Evolutionary conservation across 1,284 basidiomycete genomes (phyloP), one percentile per base, ranked within the genome.

Genomic region (Ustilago esculenta): DNA sequence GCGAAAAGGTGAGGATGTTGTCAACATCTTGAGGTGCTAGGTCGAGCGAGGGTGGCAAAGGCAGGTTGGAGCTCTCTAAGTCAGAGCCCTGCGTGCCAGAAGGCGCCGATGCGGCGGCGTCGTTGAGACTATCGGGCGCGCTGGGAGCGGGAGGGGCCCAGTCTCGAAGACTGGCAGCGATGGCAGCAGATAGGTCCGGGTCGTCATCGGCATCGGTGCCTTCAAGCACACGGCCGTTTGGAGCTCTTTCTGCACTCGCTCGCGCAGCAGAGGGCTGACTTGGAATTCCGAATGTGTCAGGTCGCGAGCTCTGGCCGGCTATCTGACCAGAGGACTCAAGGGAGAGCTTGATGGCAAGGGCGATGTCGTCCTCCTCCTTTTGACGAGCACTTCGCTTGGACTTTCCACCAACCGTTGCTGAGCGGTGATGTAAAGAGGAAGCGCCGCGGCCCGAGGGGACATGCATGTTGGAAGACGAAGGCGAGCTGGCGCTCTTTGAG

Each of bases 101-200:
- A 24, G 56, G 32, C 25, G 50, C 57, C 23, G 56, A n/a, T 10
- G 37, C 39, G 21, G 50, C 24, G 5, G 46, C 17, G 4, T 67
- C 60, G 41, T 33, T 52, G 42, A 72, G 48, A 8, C 70, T 63
- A 25, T 66, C 59, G 2, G 76, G 76, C 6, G 76, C 76, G 37
- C 72, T 75, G 1, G 76, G 76, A 35, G 57, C 59, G 21, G 73
- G 75, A 10, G 74, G 66, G 1, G 64, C 73, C 60, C 72, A 73
- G 76, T 98, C 96, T 11, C 89, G 86, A 69, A 99, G 83, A 79
- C 91, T 94, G 0, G 96, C 96, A 77, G 97, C 94, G 57, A 98
- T 99, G 0, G 96, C 96, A 12, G 95, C 91, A 50, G 87, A 88
- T 20, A 99, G 85, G 71, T 98, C 93, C 10, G 92, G 91, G 81